Base-by-base conservation (phyloP, 805 yeast genomes). In the Lipomyces chichibuensis region DNA sequence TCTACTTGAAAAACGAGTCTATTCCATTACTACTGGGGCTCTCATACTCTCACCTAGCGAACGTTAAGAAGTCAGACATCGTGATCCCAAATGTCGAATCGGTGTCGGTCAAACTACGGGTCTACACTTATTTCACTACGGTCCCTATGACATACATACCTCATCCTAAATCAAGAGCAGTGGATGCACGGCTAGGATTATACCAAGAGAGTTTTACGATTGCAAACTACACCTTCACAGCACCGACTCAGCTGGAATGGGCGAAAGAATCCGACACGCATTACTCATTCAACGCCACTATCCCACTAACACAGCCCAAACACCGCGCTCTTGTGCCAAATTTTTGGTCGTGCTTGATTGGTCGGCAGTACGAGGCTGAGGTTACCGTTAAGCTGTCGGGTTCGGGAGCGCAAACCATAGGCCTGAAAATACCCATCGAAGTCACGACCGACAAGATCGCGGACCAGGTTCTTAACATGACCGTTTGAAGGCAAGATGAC, bases 351-450 rank as follows among this genome's bases (percentile, higher is more conserved):
- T 67, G 71, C 37, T 55, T 62, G 13, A 56, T 64, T 11, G 69
- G 69, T 7, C 60, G 71, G 33, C 71, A 67, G 37, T 67, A 67
- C 43, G 66, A 62, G 25, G 66, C 63, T 5, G 69, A 65, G 27
- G 51, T 65, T 14, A 65, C 64, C 32, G 62, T 67, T 25, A 27
- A 53, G 29, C 20, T 67, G n/a, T 49, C 67, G 13, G 56, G 57
- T 13, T 17, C 43, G 17, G 64, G 62, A 14, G 23, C 25, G 14
- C 64, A 51, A 7, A 25, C 59, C 3, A 20, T 62, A 3, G 20
- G 32, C 13, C 57, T 67, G 23, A 59, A 43, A 32, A 56, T 67
- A 35, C 68, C 68, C 6, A 62, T 67, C 32, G 69, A 67, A 17
- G 46, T 67, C 53, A 61, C 66, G 33, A 62, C 65, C 11, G 52